These are phyloP conservation scores for Ustilago nuda DNA, from an alignment of 1,284 basidiomycete species.

Conservation along the genomic window DNA sequence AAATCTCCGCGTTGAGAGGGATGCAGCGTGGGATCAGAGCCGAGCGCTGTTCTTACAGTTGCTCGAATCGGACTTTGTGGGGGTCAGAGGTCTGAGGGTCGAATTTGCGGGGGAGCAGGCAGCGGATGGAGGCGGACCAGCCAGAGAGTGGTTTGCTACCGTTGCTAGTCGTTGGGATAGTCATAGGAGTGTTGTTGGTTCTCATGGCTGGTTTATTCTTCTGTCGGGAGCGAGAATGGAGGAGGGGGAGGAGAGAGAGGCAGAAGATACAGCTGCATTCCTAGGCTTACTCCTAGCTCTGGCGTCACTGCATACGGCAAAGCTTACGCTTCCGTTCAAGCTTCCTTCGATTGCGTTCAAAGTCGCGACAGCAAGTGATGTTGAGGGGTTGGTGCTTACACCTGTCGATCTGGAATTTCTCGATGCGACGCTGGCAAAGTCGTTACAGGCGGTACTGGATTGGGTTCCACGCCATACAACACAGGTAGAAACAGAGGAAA, in stretches of 20 bases:
- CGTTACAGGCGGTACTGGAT: slow-evolving; percentile 33
- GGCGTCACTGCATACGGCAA: slow-evolving; percentile 50
- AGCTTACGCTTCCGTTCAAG: slow-evolving; percentile 40
- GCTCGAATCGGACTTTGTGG: slow-evolving; percentile 19
- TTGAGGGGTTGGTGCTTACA: slow-evolving; percentile 10
- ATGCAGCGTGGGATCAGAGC: slow-evolving; percentile 28
- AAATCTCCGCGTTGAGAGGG: slow-evolving; percentile 28
- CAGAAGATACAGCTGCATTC: slow-evolving; percentile 24
- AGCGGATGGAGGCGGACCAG: slow-evolving; percentile 57
- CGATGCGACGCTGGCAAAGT: slow-evolving; percentile 37
- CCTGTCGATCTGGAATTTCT: slow-evolving; percentile 39
- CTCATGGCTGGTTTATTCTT: slow-evolving; percentile 31
- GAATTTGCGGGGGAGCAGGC: slow-evolving; percentile 53
- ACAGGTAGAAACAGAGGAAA: slow-evolving; percentile 9
- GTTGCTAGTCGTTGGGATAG: slow-evolving; percentile 31
- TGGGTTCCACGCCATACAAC: slow-evolving; percentile 14
- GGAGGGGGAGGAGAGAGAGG: slow-evolving; percentile 1
- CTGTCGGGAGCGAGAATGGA: not conserved
- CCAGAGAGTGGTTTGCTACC: slow-evolving; percentile 56
- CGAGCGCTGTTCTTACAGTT: slow-evolving; percentile 23
- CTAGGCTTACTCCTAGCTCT: slow-evolving; percentile 51
- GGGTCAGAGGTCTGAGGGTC: slow-evolving; percentile 39
- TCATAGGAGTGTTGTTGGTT: slow-evolving; percentile 1
- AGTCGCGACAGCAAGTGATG: slow-evolving; percentile 17
- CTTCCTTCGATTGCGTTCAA: slow-evolving; percentile 38